These are phyloP conservation scores for Acanthochlamys bracteata DNA, from an alignment of 106 monocot genomes.

Conservation along the genomic window DNA sequence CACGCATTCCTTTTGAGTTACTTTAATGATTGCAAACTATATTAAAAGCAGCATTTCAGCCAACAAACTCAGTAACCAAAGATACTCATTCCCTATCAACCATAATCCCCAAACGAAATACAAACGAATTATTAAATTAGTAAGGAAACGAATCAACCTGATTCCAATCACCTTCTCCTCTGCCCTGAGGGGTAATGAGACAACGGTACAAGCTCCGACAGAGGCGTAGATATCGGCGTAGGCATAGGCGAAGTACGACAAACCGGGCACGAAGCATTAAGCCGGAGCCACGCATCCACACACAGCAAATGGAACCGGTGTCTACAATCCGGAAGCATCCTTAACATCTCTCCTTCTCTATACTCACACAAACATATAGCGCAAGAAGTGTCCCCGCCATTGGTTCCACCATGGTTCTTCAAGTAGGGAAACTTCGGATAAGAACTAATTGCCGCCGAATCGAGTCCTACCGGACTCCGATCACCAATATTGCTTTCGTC, in stretches of 20 bases:
- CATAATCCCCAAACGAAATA: too few species aligned
- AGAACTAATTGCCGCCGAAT: constrained; percentile 37
- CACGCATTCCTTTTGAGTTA: too few species aligned
- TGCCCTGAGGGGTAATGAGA: constrained; percentile 49
- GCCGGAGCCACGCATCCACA: constrained; percentile 56
- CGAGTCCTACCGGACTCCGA: constrained; percentile 27
- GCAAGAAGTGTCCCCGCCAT: constrained; percentile 27
- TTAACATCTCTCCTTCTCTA: constrained; percentile 52
- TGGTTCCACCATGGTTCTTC: constrained; percentile 2
- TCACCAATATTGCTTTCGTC: constrained; percentile 6
- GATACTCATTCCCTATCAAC: too few species aligned
- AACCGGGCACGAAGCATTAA: constrained; percentile 56
- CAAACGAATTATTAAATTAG: too few species aligned
- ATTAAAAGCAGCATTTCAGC: too few species aligned
- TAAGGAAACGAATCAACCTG: too few species aligned
- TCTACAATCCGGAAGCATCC: constrained; percentile 63
- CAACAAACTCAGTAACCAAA: too few species aligned
- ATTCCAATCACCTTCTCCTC: constrained; percentile 30
- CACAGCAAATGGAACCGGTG: constrained; percentile 55
- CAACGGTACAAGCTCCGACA: constrained; percentile 50
- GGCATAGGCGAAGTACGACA: constrained; percentile 58
- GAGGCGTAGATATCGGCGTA: constrained; percentile 44
- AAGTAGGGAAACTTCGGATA: constrained; percentile 60
- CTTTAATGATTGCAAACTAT: too few species aligned
- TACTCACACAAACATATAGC: constrained; percentile 63